Conservation (phyloP, 768 basidiomycete genomes). For the Roridomyces roridus region DNA sequence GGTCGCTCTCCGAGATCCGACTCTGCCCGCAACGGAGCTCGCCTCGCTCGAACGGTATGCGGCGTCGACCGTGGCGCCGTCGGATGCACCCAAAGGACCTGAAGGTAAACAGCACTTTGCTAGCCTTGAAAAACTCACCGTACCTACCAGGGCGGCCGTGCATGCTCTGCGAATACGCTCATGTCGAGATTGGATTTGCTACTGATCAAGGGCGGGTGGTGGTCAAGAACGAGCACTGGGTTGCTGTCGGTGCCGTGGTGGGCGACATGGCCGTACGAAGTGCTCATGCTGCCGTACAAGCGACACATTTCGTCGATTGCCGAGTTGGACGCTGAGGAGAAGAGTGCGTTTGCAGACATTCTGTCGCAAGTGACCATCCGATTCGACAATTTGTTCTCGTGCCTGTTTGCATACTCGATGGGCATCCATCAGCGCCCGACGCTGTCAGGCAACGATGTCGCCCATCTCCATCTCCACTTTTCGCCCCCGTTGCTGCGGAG, state of each 20-base stretch:
- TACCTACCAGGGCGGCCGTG: slow-evolving; percentile 58
- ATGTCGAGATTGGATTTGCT: slow-evolving; percentile 58
- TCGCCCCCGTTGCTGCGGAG: slow-evolving; percentile 84
- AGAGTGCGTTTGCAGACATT: slow-evolving; percentile 66
- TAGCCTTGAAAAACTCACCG: background rate
- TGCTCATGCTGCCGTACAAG: slow-evolving; percentile 78
- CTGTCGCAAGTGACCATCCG: slow-evolving; percentile 67
- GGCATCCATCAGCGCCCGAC: slow-evolving; percentile 88
- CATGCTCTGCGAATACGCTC: slow-evolving; percentile 81
- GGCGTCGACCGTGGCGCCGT: slow-evolving; percentile 35
- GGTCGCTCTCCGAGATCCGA: slow-evolving; percentile 81
- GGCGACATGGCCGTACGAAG: slow-evolving; percentile 94
- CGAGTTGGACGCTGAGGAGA: slow-evolving; percentile 67
- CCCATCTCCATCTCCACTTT: slow-evolving; percentile 89
- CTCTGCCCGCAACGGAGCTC: slow-evolving; percentile 72
- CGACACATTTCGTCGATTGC: slow-evolving; percentile 79
- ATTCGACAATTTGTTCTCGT: slow-evolving; percentile 83
- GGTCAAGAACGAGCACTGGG: slow-evolving; percentile 75
- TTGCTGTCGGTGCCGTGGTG: slow-evolving; percentile 93
- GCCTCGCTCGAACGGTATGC: slow-evolving; percentile 59
- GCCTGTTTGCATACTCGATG: slow-evolving; percentile 94
- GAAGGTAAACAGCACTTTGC: slow-evolving; percentile 35
- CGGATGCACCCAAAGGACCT: slow-evolving; percentile 62
- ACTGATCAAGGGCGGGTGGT: slow-evolving; percentile 67
- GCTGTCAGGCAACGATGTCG: slow-evolving; percentile 58